These are phyloP conservation scores for Calonectria pseudoreteaudii DNA, from an alignment of 2,329 filamentous ascomycete species.

Conservation along the genomic window DNA sequence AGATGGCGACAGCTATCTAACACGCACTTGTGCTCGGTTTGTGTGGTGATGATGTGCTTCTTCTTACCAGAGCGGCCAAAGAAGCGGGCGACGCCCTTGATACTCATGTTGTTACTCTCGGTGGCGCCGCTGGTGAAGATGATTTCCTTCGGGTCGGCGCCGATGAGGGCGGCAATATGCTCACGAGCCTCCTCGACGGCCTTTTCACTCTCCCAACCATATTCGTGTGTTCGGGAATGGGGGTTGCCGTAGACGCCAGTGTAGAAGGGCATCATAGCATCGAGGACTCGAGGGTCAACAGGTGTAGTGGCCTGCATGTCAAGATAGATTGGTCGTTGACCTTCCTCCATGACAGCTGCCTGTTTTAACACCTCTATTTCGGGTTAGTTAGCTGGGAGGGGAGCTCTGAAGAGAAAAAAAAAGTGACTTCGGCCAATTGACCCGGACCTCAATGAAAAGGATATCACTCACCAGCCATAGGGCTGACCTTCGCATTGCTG, in stretches of 20 bases:
- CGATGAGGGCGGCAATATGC: conserved; percentile 87
- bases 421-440: background rate
- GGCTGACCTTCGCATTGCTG: conserved; percentile 75
- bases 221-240: conserved; percentile 96
- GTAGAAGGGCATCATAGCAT: conserved; percentile 96
- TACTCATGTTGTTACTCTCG: conserved; percentile 99
- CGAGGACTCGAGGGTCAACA: conserved; percentile 91
- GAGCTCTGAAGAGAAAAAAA: background rate
- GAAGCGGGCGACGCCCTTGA: conserved; percentile 97
- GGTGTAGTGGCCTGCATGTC: conserved; percentile 99
- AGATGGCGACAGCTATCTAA: conserved; percentile 96
- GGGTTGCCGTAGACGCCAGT: conserved; percentile 96
- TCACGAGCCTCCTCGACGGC: conserved; percentile 88
- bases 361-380: conserved; percentile 82
- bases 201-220: conserved; percentile 98
- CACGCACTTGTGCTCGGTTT: conserved; percentile 99
- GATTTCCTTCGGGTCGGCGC: conserved; percentile 96
- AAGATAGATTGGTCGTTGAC: conserved; percentile 93
- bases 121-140: conserved; percentile 99
- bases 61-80: conserved; percentile 95
- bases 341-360: conserved; percentile 92
- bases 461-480: conserved; percentile 68
- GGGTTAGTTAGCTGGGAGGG: conserved; percentile 29
- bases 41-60: conserved; percentile 96
- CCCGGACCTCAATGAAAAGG: background rate